Evolutionary conservation across 1,284 basidiomycete species (phyloP).

Genomic region (Omphalotus olearius): DNA sequence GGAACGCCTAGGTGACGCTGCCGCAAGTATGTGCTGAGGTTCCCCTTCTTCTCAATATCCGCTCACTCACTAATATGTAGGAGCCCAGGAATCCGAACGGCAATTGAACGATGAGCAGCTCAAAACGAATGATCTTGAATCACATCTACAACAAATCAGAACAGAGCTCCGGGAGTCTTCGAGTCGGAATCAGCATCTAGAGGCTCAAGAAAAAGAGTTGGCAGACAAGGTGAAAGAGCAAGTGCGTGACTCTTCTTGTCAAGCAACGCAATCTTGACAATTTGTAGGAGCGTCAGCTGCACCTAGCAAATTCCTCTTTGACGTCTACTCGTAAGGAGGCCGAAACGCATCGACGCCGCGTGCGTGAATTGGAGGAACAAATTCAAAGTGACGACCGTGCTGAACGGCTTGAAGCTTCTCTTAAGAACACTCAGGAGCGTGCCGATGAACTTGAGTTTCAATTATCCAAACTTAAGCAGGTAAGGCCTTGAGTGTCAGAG

Average conservation of each 20-base stretch:
- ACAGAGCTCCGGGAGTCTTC: constrained; percentile 28
- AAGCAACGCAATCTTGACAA: background rate
- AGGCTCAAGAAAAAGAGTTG: constrained; percentile 49
- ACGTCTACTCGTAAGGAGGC: constrained; percentile 50
- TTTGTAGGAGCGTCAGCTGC: constrained; percentile 66
- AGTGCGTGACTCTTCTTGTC: constrained; percentile 31
- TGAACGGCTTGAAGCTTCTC: constrained; percentile 62
- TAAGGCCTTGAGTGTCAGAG: constrained; percentile 23
- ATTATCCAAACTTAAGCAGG: constrained; percentile 73
- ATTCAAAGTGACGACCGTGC: constrained; percentile 77
- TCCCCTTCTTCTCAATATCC: constrained; percentile 1
- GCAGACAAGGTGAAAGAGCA: constrained; percentile 58
- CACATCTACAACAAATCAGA: constrained; percentile 38
- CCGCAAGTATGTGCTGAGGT: constrained; percentile 40
- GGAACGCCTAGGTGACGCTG: constrained; percentile 44
- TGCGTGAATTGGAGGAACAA: constrained; percentile 73
- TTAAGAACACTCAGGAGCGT: constrained; percentile 74
- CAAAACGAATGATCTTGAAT: constrained; percentile 34
- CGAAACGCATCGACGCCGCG: constrained; percentile 48
- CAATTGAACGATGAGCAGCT: constrained; percentile 40
- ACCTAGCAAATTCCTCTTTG: constrained; percentile 50
- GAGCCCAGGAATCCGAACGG: constrained; percentile 39
- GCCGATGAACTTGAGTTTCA: constrained; percentile 79
- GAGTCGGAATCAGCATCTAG: constrained; percentile 36
- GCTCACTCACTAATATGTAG: constrained; percentile 28